These are phyloP conservation scores for Flaveria linearis DNA, from an alignment of 129 eudicot genomes.

Conservation along the genomic window DNA sequence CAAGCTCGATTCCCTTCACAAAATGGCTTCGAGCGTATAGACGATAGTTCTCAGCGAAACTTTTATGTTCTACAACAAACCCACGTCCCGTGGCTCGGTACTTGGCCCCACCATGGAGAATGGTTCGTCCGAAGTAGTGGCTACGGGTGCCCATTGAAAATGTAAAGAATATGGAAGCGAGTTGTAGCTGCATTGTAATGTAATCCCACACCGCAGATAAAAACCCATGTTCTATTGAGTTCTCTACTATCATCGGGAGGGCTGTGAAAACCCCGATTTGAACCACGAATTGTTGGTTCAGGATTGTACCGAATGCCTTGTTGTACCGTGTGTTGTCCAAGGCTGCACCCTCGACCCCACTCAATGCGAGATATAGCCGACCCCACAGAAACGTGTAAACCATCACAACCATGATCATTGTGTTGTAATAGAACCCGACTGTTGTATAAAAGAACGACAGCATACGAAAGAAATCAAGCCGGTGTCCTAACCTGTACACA, in stretches of 20 bases:
- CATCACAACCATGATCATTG: slow-evolving; percentile 73
- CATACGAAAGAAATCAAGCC: slow-evolving; percentile 94
- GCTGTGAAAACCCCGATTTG: slow-evolving; percentile 90
- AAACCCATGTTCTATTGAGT: slow-evolving; percentile 84
- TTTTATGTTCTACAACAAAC: slow-evolving; percentile 80
- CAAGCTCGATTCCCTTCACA: slow-evolving; percentile 86
- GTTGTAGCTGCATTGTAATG: slow-evolving; percentile 77
- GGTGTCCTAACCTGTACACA: slow-evolving; percentile 85
- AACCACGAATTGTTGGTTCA: slow-evolving; percentile 83
- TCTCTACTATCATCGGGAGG: slow-evolving; percentile 89
- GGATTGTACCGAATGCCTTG: slow-evolving; percentile 56
- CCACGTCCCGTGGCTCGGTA: slow-evolving; percentile 94
- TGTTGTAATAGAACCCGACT: slow-evolving; percentile 80
- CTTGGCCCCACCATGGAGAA: slow-evolving; percentile 94
- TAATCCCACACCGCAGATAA: slow-evolving; percentile 90
- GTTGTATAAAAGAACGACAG: slow-evolving; percentile 77
- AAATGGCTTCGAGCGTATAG: slow-evolving; percentile 90
- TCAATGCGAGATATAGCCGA: slow-evolving; percentile 80
- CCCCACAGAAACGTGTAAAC: slow-evolving; percentile 85
- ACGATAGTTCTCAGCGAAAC: slow-evolving; percentile 70
- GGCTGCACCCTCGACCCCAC: slow-evolving; percentile 72
- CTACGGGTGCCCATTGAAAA: slow-evolving; percentile 88
- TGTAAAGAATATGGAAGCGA: slow-evolving; percentile 74
- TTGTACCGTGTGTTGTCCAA: slow-evolving; percentile 46
- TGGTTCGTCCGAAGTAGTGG: slow-evolving; percentile 87